A percentile compares a stretch with the other conserved stretches of the same genome.
Conservation (phyloP, 257 asterid genomes). For the Echium plantagineum region DNA sequence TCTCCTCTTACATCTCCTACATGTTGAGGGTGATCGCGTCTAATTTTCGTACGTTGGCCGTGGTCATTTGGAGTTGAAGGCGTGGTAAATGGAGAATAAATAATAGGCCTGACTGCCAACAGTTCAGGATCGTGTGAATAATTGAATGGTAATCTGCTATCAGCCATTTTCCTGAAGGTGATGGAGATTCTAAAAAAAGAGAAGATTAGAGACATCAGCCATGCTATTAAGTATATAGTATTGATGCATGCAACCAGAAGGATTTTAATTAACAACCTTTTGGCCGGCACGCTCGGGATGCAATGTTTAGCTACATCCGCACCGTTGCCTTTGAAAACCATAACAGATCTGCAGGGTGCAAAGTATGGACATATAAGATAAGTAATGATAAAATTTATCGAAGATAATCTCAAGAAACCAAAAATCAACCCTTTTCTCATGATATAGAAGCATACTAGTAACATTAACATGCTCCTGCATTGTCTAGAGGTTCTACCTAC, state of each 20-base stretch:
- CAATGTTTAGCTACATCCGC: conserved; percentile 88
- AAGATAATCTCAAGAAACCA: background rate
- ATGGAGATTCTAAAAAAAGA: conserved; percentile 16
- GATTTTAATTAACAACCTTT: conserved; percentile 29
- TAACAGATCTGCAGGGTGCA: conserved; percentile 51
- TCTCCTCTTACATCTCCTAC: background rate
- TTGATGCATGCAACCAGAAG: background rate
- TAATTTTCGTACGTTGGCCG: background rate
- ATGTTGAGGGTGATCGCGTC: background rate
- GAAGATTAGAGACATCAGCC: background rate
- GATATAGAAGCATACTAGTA: no score
- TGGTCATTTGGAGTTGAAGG: background rate
- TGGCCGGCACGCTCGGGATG: conserved; percentile 66
- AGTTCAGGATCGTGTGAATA: conserved; percentile 13
- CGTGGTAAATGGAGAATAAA: background rate
- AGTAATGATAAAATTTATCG: no score
- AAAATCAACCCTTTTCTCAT: no score
- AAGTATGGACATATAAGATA: background rate
- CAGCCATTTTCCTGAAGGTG: conserved; percentile 28
- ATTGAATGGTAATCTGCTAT: conserved; percentile 8
- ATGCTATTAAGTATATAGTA: background rate
- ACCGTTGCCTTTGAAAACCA: conserved; percentile 64
- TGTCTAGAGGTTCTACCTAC: no score
- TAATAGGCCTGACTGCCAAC: conserved; percentile 9
- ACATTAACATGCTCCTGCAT: no score